Percentiles rank a stretch among this genome's conserved stretches.
These are phyloP conservation scores for Heimioporus sp. DNA, from an alignment of 768 basidiomycete genomes.

Conservation along the genomic window DNA sequence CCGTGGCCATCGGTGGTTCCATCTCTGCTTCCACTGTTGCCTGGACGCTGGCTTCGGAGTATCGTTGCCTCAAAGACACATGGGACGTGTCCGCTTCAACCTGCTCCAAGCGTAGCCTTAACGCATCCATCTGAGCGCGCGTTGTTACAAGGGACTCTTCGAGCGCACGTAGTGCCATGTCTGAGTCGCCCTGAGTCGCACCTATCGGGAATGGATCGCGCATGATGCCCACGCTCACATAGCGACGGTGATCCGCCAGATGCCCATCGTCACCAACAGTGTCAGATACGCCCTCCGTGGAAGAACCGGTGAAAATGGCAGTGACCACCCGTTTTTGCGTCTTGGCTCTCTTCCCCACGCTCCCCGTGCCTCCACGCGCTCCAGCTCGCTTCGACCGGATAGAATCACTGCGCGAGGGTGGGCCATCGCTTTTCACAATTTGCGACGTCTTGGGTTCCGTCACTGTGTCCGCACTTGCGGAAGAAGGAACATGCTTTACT, in stretches of 20 bases:
- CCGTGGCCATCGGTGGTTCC: background rate
- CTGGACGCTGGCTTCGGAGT: background rate
- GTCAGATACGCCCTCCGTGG: background rate
- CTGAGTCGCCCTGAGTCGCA: background rate
- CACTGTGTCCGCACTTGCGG: background rate
- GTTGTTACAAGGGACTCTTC: slow-evolving; percentile 24
- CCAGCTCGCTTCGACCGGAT: slow-evolving; percentile 1
- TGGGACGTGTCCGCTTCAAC: slow-evolving; percentile 20
- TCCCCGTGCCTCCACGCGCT: slow-evolving; percentile 6
- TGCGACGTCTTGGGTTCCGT: background rate
- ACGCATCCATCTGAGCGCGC: slow-evolving; percentile 23
- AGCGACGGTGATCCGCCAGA: background rate
- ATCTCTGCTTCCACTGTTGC: background rate
- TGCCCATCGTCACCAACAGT: background rate
- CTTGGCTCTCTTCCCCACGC: slow-evolving; percentile 5
- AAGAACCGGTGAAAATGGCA: slow-evolving; percentile 28
- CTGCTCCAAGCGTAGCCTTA: slow-evolving; percentile 26
- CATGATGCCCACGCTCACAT: background rate
- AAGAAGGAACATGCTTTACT: slow-evolving; percentile 25
- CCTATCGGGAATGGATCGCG: background rate
- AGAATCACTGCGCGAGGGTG: background rate
- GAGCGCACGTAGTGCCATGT: slow-evolving; percentile 13
- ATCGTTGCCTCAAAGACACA: slow-evolving; percentile 2
- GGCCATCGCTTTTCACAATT: background rate
- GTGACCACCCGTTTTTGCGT: slow-evolving; percentile 25